Evolutionary conservation across 1,139 yeast genomes (phyloP).

Genomic region (Oligophagozyma castellii): DNA sequence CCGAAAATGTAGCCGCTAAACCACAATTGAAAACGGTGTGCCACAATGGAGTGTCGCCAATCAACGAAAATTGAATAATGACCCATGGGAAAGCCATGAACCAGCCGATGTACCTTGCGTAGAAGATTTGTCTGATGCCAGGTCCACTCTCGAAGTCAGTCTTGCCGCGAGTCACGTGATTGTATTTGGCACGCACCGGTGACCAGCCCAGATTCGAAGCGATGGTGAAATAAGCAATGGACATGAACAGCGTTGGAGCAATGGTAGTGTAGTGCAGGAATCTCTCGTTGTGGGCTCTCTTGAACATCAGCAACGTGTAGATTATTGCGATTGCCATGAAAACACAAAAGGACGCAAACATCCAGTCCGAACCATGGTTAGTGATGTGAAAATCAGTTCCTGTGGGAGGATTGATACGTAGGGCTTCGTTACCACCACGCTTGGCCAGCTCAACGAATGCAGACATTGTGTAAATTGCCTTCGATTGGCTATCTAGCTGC

Average conservation of each 20-base stretch:
- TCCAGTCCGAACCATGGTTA: constrained; percentile 16
- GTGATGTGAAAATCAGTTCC: constrained; percentile 16
- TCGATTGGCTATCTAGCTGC: no score
- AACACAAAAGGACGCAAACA: constrained; percentile 30
- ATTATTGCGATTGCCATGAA: constrained; percentile 8
- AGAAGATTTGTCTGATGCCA: constrained; percentile 45
- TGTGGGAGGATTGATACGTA: constrained; percentile 11
- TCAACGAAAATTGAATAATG: constrained; percentile 33
- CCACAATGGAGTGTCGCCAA: constrained; percentile 31
- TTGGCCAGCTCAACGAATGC: constrained; percentile 10
- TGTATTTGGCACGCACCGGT: constrained; percentile 37
- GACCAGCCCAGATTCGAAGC: constrained; percentile 58
- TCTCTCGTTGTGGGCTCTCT: constrained; percentile 12
- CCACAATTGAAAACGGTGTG: constrained; percentile 30
- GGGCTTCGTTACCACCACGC: constrained; percentile 16
- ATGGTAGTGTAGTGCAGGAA: constrained; percentile 24
- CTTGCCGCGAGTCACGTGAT: constrained; percentile 31
- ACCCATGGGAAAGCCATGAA: constrained; percentile 46
- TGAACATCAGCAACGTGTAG: constrained; percentile 42
- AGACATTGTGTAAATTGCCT: no score
- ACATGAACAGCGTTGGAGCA: constrained; percentile 33
- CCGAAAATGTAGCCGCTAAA: constrained; percentile 36
- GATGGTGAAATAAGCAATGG: constrained; percentile 43
- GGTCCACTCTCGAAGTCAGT: constrained; percentile 21
- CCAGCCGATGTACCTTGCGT: constrained; percentile 51